These are phyloP conservation scores for Senna tora DNA, from an alignment of 306 rosid genomes.

Conservation along the genomic window DNA sequence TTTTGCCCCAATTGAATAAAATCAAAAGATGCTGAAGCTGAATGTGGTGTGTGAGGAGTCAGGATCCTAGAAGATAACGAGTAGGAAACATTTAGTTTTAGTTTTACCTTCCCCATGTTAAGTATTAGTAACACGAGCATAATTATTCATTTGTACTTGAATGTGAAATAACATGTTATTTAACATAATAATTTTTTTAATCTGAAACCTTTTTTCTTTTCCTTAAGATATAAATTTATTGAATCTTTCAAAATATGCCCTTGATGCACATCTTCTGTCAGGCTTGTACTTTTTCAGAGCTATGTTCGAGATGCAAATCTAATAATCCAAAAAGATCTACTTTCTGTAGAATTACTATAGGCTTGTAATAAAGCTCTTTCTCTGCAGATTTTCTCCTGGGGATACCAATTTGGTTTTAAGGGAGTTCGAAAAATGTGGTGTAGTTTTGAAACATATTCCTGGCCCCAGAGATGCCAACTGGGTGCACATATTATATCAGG, in stretches of 20 bases:
- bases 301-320: slow-evolving; percentile 26
- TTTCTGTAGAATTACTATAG: neutral
- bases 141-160: neutral
- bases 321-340: neutral
- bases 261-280: neutral
- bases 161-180: too few relatives aligned
- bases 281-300: neutral
- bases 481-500: slow-evolving; percentile 96
- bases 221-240: too few relatives aligned
- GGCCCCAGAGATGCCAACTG: slow-evolving; percentile 96
- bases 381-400: slow-evolving; percentile 84
- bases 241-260: too few relatives aligned
- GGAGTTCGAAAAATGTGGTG: slow-evolving; percentile 97
- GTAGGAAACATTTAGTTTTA: neutral
- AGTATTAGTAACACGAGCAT: neutral
- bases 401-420: slow-evolving; percentile 88
- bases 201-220: too few relatives aligned
- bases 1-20: neutral
- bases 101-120: too few relatives aligned
- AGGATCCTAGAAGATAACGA: neutral
- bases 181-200: too few relatives aligned
- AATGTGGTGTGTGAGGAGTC: neutral
- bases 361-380: slow-evolving; percentile 20
- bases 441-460: slow-evolving; percentile 87
- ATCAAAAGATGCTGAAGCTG: neutral